A percentile compares a stretch with the other conserved stretches of the same genome.
These are phyloP conservation scores for Purpureocillium takamizusanense DNA, from an alignment of 2,329 filamentous ascomycete genomes.

Conservation along the genomic window DNA sequence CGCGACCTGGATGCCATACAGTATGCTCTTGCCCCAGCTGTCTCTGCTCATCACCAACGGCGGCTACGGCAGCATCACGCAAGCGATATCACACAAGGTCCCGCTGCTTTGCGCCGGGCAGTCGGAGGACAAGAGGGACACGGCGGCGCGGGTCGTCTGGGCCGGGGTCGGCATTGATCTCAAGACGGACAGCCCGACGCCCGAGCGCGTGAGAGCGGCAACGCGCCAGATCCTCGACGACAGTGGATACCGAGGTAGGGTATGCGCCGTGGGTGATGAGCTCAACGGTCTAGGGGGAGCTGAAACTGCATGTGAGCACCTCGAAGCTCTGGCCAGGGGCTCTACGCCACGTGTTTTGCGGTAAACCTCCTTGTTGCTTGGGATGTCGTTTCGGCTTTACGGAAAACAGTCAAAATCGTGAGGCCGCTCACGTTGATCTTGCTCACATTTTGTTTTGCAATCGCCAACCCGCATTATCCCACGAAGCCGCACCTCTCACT, in stretches of 20 bases:
- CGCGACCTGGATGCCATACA: conserved; percentile 25
- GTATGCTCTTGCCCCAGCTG: conserved; percentile 22
- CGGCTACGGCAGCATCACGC: conserved; percentile 26
- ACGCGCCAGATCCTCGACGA: conserved; percentile 16
- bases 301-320: conserved; percentile 14
- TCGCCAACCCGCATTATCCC: too few relatives aligned
- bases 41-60: conserved; percentile 25
- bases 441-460: too few relatives aligned
- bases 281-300: conserved; percentile 19
- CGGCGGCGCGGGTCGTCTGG: conserved; percentile 22
- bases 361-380: too few relatives aligned
- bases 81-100: conserved; percentile 23
- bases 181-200: conserved; percentile 22
- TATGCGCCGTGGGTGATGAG: conserved; percentile 14
- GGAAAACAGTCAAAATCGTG: too few relatives aligned
- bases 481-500: too few relatives aligned
- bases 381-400: too few relatives aligned
- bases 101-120: conserved; percentile 26
- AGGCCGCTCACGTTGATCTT: too few relatives aligned
- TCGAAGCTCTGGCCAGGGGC: conserved; percentile 15
- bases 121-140: conserved; percentile 27
- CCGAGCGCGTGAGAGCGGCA: conserved; percentile 14
- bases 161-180: conserved; percentile 24
- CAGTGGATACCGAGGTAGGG: conserved; percentile 12
- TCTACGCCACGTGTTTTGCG: too few relatives aligned